Conservation (phyloP, 208 protist species). For the Crithidia acanthocephali region DNA sequence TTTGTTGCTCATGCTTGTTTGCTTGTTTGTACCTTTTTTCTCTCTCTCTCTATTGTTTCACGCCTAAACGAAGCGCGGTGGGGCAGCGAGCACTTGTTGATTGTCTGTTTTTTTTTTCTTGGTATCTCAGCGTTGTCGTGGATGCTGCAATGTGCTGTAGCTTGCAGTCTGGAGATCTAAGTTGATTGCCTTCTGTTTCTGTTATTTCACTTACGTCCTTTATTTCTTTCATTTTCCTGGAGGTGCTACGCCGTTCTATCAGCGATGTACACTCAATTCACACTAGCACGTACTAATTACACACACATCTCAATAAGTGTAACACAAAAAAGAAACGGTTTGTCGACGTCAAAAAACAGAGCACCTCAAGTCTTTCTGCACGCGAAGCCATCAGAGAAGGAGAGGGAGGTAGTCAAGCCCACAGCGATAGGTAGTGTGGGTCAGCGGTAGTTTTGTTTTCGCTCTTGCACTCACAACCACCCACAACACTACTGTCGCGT, state of each 20-base stretch:
- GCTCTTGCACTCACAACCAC: too few relatives aligned
- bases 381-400: too few relatives aligned
- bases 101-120: not conserved
- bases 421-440: too few relatives aligned
- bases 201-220: constrained; percentile 9
- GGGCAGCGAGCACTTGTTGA: too few relatives aligned
- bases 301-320: not conserved
- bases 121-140: not conserved
- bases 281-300: constrained; percentile 18
- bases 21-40: not conserved
- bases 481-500: too few relatives aligned
- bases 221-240: constrained; percentile 2
- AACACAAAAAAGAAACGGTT: not conserved
- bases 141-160: not conserved
- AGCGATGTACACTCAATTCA: constrained; percentile 13
- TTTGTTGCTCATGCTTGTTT: not conserved
- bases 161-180: not conserved
- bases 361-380: too few relatives aligned
- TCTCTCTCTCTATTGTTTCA: not conserved
- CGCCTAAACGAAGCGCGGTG: too few relatives aligned
- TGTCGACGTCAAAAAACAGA: too few relatives aligned
- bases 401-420: too few relatives aligned
- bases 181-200: not conserved
- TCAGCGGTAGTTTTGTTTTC: too few relatives aligned
- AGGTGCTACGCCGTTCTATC: not conserved